A percentile compares a stretch with the other conserved stretches of the same genome.
These are phyloP conservation scores for Breviolum minutum DNA, from an alignment of 73 alveolate genomes.

Conservation along the genomic window DNA sequence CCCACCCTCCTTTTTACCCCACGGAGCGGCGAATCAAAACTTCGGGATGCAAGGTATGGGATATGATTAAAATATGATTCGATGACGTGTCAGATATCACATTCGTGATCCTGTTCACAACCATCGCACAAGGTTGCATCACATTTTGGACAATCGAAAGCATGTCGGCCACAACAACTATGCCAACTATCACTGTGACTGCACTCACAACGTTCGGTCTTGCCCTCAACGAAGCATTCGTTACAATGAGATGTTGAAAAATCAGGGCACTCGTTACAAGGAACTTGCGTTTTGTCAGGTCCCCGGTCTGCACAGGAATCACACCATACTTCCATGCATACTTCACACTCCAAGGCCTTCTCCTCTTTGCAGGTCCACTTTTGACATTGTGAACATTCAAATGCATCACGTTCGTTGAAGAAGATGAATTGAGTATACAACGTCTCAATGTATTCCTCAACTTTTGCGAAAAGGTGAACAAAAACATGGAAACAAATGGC, in stretches of 20 bases:
- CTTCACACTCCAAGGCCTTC: background rate
- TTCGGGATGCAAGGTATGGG: too few species aligned
- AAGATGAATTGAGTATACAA: background rate
- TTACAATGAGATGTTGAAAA: background rate
- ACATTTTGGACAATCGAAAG: background rate
- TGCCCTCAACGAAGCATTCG: slow-evolving; percentile 8
- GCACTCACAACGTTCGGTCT: background rate
- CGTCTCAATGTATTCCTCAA: background rate
- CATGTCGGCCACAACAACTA: background rate
- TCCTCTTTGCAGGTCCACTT: too few species aligned
- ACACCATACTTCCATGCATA: background rate
- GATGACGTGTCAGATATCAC: too few species aligned
- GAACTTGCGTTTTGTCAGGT: background rate
- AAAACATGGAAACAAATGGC: too few species aligned
- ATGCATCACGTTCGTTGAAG: background rate
- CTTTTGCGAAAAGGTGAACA: too few species aligned
- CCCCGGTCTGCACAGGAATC: background rate
- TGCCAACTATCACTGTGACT: background rate
- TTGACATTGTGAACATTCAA: background rate
- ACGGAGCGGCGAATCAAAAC: too few species aligned
- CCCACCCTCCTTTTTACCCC: too few species aligned
- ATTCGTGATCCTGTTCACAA: background rate
- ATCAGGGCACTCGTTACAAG: background rate
- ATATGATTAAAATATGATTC: too few species aligned
- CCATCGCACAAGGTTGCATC: slow-evolving; percentile 35